Conservation (phyloP, 208 protist species). For the Herpetomonas muscarum region DNA sequence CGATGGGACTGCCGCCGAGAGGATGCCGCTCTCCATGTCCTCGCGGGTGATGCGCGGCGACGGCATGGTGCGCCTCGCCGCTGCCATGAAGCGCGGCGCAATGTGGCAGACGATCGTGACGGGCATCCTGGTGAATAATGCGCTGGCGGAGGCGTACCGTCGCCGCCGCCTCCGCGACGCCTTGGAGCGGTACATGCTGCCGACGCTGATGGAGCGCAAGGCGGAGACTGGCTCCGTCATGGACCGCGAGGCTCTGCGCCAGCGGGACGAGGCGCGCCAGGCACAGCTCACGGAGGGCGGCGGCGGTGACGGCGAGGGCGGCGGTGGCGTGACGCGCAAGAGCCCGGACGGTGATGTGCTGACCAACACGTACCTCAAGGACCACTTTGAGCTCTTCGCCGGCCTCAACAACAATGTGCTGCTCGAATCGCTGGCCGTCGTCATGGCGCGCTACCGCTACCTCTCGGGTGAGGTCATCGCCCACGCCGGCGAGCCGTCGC, state of each 20-base stretch:
- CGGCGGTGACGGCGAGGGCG: constrained; percentile 2
- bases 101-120: constrained; percentile 74
- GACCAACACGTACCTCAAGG: constrained; percentile 52
- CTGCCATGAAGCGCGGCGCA: constrained; percentile 63
- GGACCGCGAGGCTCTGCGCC: constrained; percentile 6
- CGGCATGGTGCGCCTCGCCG: constrained; percentile 45
- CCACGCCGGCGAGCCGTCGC: constrained; percentile 36
- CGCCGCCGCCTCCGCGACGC: constrained; percentile 39
- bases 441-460: constrained; percentile 53
- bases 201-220: constrained; percentile 48
- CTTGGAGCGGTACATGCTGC: constrained; percentile 63
- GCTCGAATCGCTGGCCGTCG: constrained; percentile 57
- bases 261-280: not conserved
- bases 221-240: constrained; percentile 39
- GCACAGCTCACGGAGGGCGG: not conserved
- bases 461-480: constrained; percentile 57
- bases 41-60: constrained; percentile 5
- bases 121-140: constrained; percentile 25
- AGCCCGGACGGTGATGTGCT: constrained; percentile 9
- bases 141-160: constrained; percentile 47
- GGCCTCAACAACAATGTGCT: constrained; percentile 46
- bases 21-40: not conserved
- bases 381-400: constrained; percentile 54
- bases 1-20: not conserved
- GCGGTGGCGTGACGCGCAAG: constrained; percentile 3